Percentiles rank a stretch among this genome's conserved stretches.
These are phyloP conservation scores for Pseudopithomyces maydicus DNA, from an alignment of 2,329 filamentous ascomycete species.

Conservation along the genomic window DNA sequence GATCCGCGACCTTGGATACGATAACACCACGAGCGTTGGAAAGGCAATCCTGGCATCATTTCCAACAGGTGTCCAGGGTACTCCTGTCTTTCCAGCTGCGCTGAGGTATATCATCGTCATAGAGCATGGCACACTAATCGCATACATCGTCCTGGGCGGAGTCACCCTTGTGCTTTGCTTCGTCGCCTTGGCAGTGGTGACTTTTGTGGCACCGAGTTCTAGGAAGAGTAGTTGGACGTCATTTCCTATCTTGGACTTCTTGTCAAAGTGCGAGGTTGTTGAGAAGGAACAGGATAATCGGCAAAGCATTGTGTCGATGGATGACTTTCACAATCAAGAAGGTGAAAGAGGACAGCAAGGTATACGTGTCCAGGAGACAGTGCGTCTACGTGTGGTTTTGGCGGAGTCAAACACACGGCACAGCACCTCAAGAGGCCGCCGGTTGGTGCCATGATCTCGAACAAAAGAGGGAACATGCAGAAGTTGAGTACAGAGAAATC, in stretches of 20 bases:
- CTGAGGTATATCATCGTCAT: constrained; percentile 5
- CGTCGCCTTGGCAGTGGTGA: not conserved
- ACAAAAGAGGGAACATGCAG: too few species aligned
- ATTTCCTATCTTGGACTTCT: not conserved
- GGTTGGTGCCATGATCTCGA: too few species aligned
- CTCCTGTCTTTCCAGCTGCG: constrained; percentile 1
- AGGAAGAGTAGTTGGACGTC: not conserved
- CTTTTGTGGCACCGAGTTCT: not conserved
- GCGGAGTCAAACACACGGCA: not conserved
- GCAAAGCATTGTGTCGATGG: not conserved
- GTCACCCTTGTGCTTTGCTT: constrained; percentile 4
- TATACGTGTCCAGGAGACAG: not conserved
- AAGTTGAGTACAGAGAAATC: too few species aligned
- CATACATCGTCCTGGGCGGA: constrained; percentile 3
- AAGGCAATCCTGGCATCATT: constrained; percentile 1
- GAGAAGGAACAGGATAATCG: not conserved
- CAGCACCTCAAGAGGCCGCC: too few species aligned
- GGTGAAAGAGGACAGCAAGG: not conserved
- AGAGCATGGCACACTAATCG: not conserved
- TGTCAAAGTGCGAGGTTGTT: not conserved
- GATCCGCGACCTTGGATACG: constrained; percentile 7
- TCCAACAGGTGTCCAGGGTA: not conserved
- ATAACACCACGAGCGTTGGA: constrained; percentile 3
- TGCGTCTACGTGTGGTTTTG: not conserved
- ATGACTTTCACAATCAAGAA: not conserved